These are phyloP conservation scores for Amauroascus verrucosus DNA, from an alignment of 2,329 filamentous ascomycete genomes.

Conservation along the genomic window DNA sequence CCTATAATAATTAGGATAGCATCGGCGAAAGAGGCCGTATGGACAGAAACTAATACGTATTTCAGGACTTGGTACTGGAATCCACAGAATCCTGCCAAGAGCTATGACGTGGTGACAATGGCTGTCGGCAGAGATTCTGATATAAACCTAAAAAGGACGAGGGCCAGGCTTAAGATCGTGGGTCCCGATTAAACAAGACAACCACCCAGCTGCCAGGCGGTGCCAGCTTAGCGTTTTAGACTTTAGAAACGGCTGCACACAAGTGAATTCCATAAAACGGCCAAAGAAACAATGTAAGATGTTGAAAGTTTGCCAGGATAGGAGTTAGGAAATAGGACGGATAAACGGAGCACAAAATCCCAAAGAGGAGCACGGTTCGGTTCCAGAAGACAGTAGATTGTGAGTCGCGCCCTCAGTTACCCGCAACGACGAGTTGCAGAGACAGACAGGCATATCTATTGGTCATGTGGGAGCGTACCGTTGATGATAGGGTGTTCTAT, in stretches of 20 bases:
- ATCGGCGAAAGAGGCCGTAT: not conserved
- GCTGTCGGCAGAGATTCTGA: not conserved
- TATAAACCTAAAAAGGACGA: not conserved
- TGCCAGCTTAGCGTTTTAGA: not conserved
- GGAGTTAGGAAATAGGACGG: not conserved
- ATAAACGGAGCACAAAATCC: not conserved
- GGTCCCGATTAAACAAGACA: not conserved
- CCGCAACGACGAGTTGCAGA: not conserved
- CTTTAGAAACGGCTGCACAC: not conserved
- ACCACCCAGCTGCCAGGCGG: not conserved
- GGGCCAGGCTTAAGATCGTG: not conserved
- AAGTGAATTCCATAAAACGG: not conserved
- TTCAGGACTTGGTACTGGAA: not conserved
- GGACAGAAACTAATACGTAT: not conserved
- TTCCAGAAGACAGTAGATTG: not conserved
- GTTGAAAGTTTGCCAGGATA: not conserved
- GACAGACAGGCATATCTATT: not conserved
- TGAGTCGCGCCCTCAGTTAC: not conserved
- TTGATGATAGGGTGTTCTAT: constrained; percentile 2
- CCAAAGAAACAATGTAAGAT: not conserved
- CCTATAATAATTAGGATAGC: not conserved
- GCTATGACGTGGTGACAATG: not conserved
- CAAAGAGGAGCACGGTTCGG: not conserved
- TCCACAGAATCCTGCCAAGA: not conserved
- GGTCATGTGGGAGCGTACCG: not conserved